Conservation (phyloP, 2,329 filamentous ascomycete species). For the Dissoconium aciculare region DNA sequence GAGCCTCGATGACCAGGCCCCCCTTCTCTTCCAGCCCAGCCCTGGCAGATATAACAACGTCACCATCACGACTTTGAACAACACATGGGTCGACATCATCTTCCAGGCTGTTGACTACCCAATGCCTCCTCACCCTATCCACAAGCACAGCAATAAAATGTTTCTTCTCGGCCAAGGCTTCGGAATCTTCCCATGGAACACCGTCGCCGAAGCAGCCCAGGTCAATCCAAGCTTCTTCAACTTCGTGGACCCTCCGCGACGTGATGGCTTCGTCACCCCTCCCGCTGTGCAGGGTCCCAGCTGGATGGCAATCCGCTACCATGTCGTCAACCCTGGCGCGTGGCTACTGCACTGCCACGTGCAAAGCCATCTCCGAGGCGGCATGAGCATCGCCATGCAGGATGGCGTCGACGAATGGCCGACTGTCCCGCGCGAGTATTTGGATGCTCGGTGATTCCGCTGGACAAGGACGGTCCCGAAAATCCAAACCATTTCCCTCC, state of each 20-base stretch:
- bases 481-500: too few species aligned
- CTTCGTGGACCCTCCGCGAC: conserved; percentile 38
- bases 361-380: conserved; percentile 32
- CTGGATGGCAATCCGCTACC: conserved; percentile 35
- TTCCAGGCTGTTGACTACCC: conserved; percentile 12
- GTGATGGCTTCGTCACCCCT: conserved; percentile 32
- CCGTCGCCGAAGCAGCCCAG: conserved; percentile 38
- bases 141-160: conserved; percentile 50
- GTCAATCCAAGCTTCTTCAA: conserved; percentile 40
- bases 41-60: conserved; percentile 5
- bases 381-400: conserved; percentile 35
- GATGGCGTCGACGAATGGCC: conserved; percentile 33
- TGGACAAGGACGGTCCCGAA: too few species aligned
- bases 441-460: too few species aligned
- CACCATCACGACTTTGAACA: conserved; percentile 17
- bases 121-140: conserved; percentile 39
- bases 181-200: conserved; percentile 35
- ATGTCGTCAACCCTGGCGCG: conserved; percentile 31
- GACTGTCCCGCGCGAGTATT: conserved; percentile 16
- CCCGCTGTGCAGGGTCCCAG: conserved; percentile 6
- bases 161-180: conserved; percentile 40
- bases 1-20: conserved; percentile 7
- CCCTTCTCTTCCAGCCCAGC: conserved; percentile 7
- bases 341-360: conserved; percentile 39
- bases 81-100: conserved; percentile 23